A percentile compares a stretch with the other conserved stretches of the same genome.
These are phyloP conservation scores for Hypoxylon perforatum DNA, from an alignment of 495 filamentous ascomycete genomes.

Conservation along the genomic window DNA sequence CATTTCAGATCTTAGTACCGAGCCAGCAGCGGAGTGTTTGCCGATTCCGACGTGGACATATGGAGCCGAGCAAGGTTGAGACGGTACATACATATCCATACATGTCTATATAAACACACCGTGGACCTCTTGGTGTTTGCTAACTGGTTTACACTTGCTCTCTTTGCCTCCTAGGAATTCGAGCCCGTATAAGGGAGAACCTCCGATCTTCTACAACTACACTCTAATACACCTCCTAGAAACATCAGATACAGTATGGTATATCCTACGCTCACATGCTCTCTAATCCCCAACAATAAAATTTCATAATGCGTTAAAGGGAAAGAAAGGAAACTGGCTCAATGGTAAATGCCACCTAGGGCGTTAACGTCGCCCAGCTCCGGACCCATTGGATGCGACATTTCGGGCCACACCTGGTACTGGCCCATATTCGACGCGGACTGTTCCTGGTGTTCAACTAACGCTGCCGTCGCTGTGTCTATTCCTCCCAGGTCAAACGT, in stretches of 20 bases:
- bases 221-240: background rate
- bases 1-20: background rate
- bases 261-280: slow-evolving; percentile 10
- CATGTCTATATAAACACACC: background rate
- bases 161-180: background rate
- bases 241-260: slow-evolving; percentile 8
- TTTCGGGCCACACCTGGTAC: slow-evolving; percentile 33
- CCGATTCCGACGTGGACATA: background rate
- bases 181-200: background rate
- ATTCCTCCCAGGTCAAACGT: slow-evolving; percentile 19
- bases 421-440: slow-evolving; percentile 19
- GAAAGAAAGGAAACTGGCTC: background rate
- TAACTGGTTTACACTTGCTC: background rate
- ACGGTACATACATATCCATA: too few species aligned
- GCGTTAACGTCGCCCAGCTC: slow-evolving; percentile 21
- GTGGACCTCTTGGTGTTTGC: background rate
- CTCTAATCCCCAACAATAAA: background rate
- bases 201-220: background rate
- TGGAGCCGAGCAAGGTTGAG: background rate
- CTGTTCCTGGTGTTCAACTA: slow-evolving; percentile 19
- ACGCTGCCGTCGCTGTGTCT: slow-evolving; percentile 9
- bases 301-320: background rate
- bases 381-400: slow-evolving; percentile 26
- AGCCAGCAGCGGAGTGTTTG: background rate
- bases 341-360: slow-evolving; percentile 28